Conservation (phyloP, 2,329 filamentous ascomycete species). For the Penicillium palitans region DNA sequence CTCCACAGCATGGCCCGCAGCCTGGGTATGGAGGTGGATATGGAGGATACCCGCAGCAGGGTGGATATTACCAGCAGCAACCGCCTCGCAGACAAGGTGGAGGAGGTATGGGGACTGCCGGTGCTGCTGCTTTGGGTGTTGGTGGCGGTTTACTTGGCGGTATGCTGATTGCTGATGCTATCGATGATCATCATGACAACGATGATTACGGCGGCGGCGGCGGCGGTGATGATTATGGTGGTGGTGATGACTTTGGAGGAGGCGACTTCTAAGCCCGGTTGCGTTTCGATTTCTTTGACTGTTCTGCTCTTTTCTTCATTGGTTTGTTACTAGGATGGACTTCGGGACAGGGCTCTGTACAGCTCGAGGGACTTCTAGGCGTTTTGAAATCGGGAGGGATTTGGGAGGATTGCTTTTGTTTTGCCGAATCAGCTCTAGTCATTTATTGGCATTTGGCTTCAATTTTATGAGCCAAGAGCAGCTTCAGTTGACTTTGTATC, state of each 20-base stretch:
- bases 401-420: constrained; percentile 8
- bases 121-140: constrained; percentile 73
- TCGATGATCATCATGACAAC: constrained; percentile 40
- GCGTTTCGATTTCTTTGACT: not conserved
- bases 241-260: constrained; percentile 33
- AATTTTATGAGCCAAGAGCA: constrained; percentile 8
- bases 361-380: not conserved
- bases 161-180: constrained; percentile 66
- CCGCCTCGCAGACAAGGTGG: constrained; percentile 48
- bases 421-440: not conserved
- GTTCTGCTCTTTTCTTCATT: not conserved
- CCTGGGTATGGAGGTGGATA: constrained; percentile 33
- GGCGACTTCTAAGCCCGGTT: constrained; percentile 27
- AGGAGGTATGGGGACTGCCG: constrained; percentile 65
- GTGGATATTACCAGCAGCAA: constrained; percentile 41
- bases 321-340: not conserved
- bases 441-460: constrained; percentile 8
- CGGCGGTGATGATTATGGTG: constrained; percentile 33
- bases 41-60: constrained; percentile 38
- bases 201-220: constrained; percentile 26
- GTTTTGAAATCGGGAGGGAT: constrained; percentile 2
- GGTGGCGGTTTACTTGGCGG: constrained; percentile 82
- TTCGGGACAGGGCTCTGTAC: not conserved
- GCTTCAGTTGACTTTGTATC: constrained; percentile 5
- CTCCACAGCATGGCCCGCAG: constrained; percentile 24